Evolutionary conservation across 208 protist genomes (phyloP), one percentile per base, ranked within the genome.

Genomic region (Leptomonas pyrrhocoris): DNA sequence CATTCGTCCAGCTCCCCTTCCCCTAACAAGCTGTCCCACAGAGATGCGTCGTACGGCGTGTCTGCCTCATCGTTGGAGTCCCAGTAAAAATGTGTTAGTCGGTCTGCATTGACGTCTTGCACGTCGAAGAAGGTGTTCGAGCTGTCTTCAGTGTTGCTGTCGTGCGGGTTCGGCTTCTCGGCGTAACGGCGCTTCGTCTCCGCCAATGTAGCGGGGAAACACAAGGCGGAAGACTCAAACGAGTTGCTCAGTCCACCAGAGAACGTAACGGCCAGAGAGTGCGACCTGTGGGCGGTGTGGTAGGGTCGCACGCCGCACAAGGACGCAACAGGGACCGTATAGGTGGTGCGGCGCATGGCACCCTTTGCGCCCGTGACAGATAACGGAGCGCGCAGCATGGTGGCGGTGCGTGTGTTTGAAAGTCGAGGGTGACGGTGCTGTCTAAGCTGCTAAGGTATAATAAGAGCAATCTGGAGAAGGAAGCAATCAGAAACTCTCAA

Each of bases 81-180:
- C 88, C 90, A 95, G 67, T 91, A 95, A 51, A 83, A 85, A 63
- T 95, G 88, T 1, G 79, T 91, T 15, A 95, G 86, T 8, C 84
- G 79, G 50, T 86, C 78, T 6, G 82, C 81, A 43, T 93, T 80
- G 40, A 95, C 79, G 56, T 95, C 90, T 27, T 94, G 86, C 9
- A 92, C 45, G 30, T 95, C 90, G 68, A 95, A 95, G n/a, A 72
- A 77, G 21, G 63, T 67, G 64, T 71, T 71, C n/a, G 64, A 65
- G n/a, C 61, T 31, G 23, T 77, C 72, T 38, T 70, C 64, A 9
- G 63, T 62, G 38, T 65, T 71, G 50, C 72, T 77, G 61, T 77
- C 72, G 25, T 77, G 63, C 8, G 38, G 43, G 34, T 67, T 68
- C 18, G 56, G 63, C 25, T 67, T 45, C 18, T 19, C 45, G 19